Conservation (phyloP, 73 alveolate species). For the Paramecium pentaurelia region DNA sequence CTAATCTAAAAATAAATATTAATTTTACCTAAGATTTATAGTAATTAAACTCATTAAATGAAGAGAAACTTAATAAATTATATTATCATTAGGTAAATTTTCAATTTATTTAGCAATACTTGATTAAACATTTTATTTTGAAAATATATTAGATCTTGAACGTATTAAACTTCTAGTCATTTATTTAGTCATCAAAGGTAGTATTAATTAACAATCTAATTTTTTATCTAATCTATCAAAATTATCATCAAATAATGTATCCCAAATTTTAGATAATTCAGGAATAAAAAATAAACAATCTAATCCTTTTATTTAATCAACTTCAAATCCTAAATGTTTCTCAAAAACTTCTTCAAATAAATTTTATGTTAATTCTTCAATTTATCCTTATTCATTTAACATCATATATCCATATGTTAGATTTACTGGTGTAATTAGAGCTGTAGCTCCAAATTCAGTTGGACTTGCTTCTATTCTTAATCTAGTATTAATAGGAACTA, state of each 20-base stretch:
- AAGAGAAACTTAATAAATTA: background rate
- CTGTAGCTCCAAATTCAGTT: conserved; percentile 22
- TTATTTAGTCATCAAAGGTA: background rate
- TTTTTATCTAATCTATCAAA: background rate
- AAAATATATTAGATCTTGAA: background rate
- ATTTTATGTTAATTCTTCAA: conserved; percentile 3
- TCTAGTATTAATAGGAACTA: conserved; percentile 4
- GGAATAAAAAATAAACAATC: conserved; percentile 19
- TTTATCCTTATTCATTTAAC: background rate
- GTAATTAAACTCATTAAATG: background rate
- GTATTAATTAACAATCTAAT: background rate
- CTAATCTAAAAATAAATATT: background rate
- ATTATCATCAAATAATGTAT: background rate
- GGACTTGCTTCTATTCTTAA: background rate
- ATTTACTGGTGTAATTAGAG: background rate
- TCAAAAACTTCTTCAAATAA: background rate
- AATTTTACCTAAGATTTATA: background rate
- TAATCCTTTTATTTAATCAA: background rate
- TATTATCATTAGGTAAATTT: background rate
- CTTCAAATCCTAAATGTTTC: background rate
- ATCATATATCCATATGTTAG: background rate
- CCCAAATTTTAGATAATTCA: background rate
- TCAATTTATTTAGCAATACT: background rate
- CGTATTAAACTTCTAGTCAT: background rate
- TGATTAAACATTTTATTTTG: background rate